A percentile compares a stretch with the other conserved stretches of the same genome.
phyloP scores from a whole-genome alignment of 1,284 basidiomycete species.

The Anthracocystis walkeri region DNA sequence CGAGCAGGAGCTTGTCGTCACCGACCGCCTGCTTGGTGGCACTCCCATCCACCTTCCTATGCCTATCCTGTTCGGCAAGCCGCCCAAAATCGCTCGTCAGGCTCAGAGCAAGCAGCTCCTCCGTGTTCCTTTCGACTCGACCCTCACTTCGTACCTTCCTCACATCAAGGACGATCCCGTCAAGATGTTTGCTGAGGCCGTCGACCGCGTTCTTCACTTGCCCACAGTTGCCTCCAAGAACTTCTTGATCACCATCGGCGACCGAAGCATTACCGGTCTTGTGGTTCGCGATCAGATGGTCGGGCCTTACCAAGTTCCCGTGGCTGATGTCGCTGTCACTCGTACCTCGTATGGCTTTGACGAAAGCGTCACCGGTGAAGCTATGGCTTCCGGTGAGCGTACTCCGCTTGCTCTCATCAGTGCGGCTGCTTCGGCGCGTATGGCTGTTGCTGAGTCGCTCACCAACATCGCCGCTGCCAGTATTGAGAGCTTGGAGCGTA shows the following conservation, averaged over 20 bases:
- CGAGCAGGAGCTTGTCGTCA: conserved; percentile 83
- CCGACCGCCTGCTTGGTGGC: conserved; percentile 82
- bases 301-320: conserved; percentile 97
- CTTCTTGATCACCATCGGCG: conserved; percentile 98
- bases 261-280: conserved; percentile 91
- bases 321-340: conserved; percentile 96
- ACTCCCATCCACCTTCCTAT: conserved; percentile 91
- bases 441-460: conserved; percentile 94
- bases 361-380: conserved; percentile 79
- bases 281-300: conserved; percentile 98
- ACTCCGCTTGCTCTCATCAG: conserved; percentile 89
- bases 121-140: conserved; percentile 78
- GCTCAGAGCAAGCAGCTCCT: conserved; percentile 75
- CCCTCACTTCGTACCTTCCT: conserved; percentile 77
- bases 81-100: conserved; percentile 87
- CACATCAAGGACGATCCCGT: conserved; percentile 67
- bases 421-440: conserved; percentile 89
- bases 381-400: conserved; percentile 97
- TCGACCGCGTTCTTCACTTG: conserved; percentile 85
- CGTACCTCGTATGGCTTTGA: conserved; percentile 93
- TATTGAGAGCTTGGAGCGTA: conserved; percentile 77
- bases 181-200: conserved; percentile 74
- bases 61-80: conserved; percentile 96
- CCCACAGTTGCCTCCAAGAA: conserved; percentile 94
- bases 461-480: conserved; percentile 90